These are phyloP conservation scores for Fusarium pilosicola DNA, from an alignment of 2,329 filamentous ascomycete genomes.

Conservation along the genomic window DNA sequence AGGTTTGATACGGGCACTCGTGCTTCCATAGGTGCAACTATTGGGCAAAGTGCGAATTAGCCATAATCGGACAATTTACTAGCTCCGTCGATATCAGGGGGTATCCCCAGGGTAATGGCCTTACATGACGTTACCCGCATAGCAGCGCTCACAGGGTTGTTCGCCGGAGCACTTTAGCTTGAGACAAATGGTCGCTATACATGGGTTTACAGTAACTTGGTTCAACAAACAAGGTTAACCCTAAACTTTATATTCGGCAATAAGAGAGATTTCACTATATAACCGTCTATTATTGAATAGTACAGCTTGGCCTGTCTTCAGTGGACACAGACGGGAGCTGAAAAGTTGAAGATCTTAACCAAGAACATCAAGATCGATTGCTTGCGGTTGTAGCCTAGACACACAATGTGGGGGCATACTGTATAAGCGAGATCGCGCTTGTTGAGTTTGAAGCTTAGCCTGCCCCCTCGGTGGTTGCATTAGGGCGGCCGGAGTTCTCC, in stretches of 20 bases:
- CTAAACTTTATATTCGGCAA: no score
- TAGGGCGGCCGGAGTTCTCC: not conserved
- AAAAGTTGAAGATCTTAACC: not conserved
- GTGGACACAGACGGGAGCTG: not conserved
- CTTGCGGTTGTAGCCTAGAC: not conserved
- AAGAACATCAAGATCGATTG: not conserved
- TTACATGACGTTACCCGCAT: not conserved
- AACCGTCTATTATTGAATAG: no score
- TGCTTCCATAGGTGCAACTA: not conserved
- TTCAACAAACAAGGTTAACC: no score
- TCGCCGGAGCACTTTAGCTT: not conserved
- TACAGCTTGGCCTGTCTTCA: no score
- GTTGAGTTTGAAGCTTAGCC: not conserved
- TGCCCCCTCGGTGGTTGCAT: not conserved
- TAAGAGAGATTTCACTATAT: no score
- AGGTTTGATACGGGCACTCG: not conserved
- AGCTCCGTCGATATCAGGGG: no score
- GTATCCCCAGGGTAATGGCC: accelerated
- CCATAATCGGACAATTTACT: not conserved
- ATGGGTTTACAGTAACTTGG: no score
- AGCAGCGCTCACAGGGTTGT: not conserved
- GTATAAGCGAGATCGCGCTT: not conserved
- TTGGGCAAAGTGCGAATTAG: not conserved
- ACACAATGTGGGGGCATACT: not conserved
- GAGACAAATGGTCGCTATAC: no score